phyloP scores from a whole-genome alignment of 257 asterid species.

The Gynochthodes officinalis region DNA sequence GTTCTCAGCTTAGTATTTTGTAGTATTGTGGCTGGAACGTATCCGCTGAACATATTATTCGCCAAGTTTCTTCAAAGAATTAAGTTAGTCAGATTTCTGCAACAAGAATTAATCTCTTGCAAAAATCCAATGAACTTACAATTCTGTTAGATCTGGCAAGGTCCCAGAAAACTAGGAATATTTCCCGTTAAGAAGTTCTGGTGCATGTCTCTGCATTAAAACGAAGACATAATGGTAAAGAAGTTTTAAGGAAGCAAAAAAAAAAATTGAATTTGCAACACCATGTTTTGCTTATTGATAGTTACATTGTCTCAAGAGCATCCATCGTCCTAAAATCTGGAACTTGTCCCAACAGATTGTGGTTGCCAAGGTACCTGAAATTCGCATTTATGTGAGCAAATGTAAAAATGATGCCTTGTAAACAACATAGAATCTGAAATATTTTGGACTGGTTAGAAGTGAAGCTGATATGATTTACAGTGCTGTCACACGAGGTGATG shows the following conservation, averaged over 20 bases:
- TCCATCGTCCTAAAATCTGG: slow-evolving; percentile 42
- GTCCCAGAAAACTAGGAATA: slow-evolving; percentile 41
- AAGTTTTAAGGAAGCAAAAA: background rate
- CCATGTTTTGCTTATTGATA: background rate
- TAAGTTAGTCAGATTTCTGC: background rate
- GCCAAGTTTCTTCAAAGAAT: slow-evolving; percentile 34
- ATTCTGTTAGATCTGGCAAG: slow-evolving; percentile 36
- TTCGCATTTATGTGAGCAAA: background rate
- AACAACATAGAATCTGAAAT: background rate
- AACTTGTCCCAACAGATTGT: slow-evolving; percentile 13
- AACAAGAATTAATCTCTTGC: background rate
- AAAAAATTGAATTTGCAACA: background rate
- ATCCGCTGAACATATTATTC: slow-evolving; percentile 32
- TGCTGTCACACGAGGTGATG: slow-evolving; percentile 14
- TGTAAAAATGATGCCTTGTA: background rate
- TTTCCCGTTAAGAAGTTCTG: slow-evolving; percentile 27
- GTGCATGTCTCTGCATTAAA: slow-evolving; percentile 39
- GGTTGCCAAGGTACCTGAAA: slow-evolving; percentile 32
- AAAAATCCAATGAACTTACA: slow-evolving; percentile 28
- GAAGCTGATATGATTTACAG: slow-evolving; percentile 6
- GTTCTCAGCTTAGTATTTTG: slow-evolving; percentile 36
- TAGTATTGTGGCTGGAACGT: slow-evolving; percentile 38
- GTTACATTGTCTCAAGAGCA: slow-evolving; percentile 47
- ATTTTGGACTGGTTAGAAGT: background rate
- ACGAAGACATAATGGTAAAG: background rate